Base-by-base conservation (phyloP, 192 early-diverging fungal species). In the Funneliformis mosseae region DNA sequence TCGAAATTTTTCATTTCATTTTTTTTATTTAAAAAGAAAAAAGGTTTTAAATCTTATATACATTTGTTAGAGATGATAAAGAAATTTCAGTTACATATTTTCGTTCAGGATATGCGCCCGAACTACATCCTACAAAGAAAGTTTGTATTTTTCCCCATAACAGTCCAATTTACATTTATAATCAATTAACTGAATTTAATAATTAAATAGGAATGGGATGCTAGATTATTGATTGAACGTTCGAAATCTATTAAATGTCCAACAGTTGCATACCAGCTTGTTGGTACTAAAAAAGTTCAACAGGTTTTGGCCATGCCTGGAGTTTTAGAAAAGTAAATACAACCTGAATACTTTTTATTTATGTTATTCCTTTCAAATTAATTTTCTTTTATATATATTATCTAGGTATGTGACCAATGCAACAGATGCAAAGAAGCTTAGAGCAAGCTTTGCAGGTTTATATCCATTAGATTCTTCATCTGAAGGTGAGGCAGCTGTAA, bases 251-350 rank as follows among this genome's bases (percentile, higher is more conserved):
- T 99, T 77, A 94, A 97, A 70, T 96, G 95, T 79, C 97, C 97
- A 45, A 95, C 88, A 41, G 87, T 94, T 25, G 93, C 95, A 4
- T 97, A 98, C 74, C 97, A 99, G 72, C 83, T 99, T 28, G 93
- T 93, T 8, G 97, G 97, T n/a, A 89, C 94, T 55, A 99, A 99
- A 84, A 99, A 99, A 80, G 90, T 97, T 10, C 97, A 99, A 82
- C 97, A 99, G 82, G 93, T 98, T 10, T 83, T 99, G 27, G 92
- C 97, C 0, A 82, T 87, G 7, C 92, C 96, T 1, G 93, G 94
- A 33, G 83, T 92, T 48, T 81, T 99, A 11, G 97, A 99, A 82
- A 89, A 90, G 84, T 96, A 92, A 83, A 84, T 88, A 25, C 18
- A 55, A 55, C 16, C 33, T 33, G 33, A 33, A 3, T 33, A 3